These are phyloP conservation scores for Poa annua DNA, from an alignment of 176 grass and related monocot genomes.

Conservation along the genomic window DNA sequence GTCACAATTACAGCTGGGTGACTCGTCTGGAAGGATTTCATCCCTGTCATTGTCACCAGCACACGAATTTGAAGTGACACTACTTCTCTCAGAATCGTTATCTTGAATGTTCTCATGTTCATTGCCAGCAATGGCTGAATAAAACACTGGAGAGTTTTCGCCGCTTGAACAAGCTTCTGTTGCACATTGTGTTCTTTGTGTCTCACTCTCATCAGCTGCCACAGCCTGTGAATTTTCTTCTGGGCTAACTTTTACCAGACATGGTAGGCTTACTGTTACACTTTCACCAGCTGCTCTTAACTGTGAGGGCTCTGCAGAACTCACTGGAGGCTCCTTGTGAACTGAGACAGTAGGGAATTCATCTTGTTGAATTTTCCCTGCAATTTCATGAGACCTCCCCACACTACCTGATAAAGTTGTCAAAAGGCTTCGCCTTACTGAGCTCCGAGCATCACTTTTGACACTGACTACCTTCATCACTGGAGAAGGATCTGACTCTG, in stretches of 20 bases:
- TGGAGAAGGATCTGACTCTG: conserved; percentile 69
- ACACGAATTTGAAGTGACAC: conserved; percentile 73
- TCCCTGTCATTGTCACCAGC: conserved; percentile 60
- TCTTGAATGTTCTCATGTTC: conserved; percentile 55
- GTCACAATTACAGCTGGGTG: conserved; percentile 37
- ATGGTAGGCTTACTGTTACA: conserved; percentile 20
- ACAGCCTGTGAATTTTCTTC: conserved; percentile 20
- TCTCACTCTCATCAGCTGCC: conserved; percentile 7
- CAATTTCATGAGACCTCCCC: conserved; percentile 33
- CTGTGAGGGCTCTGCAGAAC: conserved; percentile 15
- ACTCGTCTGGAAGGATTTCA: conserved; percentile 42
- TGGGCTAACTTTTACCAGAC: conserved; percentile 10
- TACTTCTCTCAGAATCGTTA: conserved; percentile 74
- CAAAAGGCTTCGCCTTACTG: conserved; percentile 65
- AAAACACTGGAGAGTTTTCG: conserved; percentile 62
- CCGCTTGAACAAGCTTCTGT: conserved; percentile 56
- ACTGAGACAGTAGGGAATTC: conserved; percentile 40
- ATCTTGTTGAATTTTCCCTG: conserved; percentile 49
- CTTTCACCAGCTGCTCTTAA: conserved; percentile 31
- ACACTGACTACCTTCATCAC: conserved; percentile 38
- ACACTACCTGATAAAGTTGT: conserved; percentile 46
- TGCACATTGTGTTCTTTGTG: conserved; percentile 34
- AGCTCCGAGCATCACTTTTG: conserved; percentile 38
- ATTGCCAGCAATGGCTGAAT: conserved; percentile 43
- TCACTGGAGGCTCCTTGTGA: conserved; percentile 33